These are phyloP conservation scores for Ustilago cynodontis DNA, from an alignment of 1,284 basidiomycete species.

Conservation along the genomic window DNA sequence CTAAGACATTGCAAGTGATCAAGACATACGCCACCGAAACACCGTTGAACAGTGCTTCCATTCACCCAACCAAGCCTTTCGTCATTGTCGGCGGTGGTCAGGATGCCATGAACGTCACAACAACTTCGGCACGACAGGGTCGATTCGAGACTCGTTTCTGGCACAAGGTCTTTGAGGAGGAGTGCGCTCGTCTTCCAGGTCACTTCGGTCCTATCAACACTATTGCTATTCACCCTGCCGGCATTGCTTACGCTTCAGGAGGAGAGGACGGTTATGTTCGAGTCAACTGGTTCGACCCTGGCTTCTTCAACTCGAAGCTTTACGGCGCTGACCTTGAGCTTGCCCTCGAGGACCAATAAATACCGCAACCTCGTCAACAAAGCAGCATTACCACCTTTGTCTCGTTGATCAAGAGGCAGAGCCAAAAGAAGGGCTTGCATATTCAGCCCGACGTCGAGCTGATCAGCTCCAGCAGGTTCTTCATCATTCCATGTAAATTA, in stretches of 20 bases:
- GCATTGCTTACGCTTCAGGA: constrained; percentile 90
- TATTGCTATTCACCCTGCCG: constrained; percentile 90
- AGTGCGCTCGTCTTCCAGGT: constrained; percentile 84
- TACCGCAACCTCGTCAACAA: neutral
- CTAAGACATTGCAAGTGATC: constrained; percentile 86
- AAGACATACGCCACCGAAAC: constrained; percentile 95
- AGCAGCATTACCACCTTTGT: neutral
- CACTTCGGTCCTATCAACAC: constrained; percentile 97
- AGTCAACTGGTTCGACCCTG: constrained; percentile 69
- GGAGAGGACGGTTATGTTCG: constrained; percentile 88
- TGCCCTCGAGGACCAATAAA: constrained; percentile 65
- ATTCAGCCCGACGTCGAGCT: constrained; percentile 3
- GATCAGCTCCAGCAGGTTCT: constrained; percentile 1
- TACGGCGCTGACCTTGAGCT: constrained; percentile 68
- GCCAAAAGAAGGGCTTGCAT: constrained; percentile 16
- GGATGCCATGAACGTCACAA: constrained; percentile 97
- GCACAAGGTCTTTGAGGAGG: constrained; percentile 98
- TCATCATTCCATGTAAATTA: constrained; percentile 35
- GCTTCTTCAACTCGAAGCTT: constrained; percentile 67
- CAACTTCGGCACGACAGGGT: constrained; percentile 90
- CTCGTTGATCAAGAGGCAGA: neutral
- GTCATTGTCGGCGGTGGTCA: constrained; percentile 87
- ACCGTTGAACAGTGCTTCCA: constrained; percentile 91
- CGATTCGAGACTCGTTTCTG: constrained; percentile 99
- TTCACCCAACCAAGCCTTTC: constrained; percentile 87